Base-by-base conservation (phyloP, 2,329 filamentous ascomycete genomes). In the Cladosporium sphaerospermum region DNA sequence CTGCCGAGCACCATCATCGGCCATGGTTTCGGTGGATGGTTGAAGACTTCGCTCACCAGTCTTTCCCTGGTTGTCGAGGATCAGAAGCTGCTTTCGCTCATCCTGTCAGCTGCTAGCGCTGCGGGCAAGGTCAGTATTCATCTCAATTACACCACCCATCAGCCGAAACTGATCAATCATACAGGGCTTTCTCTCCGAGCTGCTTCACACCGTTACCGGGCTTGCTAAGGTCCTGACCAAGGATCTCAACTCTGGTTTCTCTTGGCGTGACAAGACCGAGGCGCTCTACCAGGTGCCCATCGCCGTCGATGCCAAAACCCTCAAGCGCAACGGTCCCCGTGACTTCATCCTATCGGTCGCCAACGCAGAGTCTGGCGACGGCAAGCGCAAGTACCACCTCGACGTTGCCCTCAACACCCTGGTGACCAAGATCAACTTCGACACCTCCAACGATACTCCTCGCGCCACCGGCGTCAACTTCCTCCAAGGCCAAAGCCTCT, bases 351-450 rank as follows among this genome's bases (percentile, higher is more conserved):
- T 50, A 6, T 54, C 56, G 4, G 65, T 67, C 53, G 60, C 63
- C 6, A 64, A 66, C 3, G 57, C 64, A 2, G 34, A 54, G 14
- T 54, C 58, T 40, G 56, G 63, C 47, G 54, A 59, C 10, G 53
- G 45, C 44, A 23, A 11, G 9, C 33, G 36, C 16, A 40, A 53
- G 8, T 73, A 71, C 41, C 75, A 76, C 60, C 74, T 84, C 0
- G 79, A 81, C 50, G 40, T 84, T 47, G 71, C 74, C 39, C 72
- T 77, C 2, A 85, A 85, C 69, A 81, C 77, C 31, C 71, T 87
- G 43, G 86, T 81, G 56, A 84, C 85, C 45, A 84, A 83, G 65
- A 69, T 89, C 66, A 73, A 74, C 39, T 86, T 84, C 59, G 83
- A 86, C 36, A 79, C 83, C 2, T 82, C 77, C 13, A 33, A 39